Evolutionary conservation across 352 stramenopile species (phyloP), one percentile per base, ranked within the genome.

Genomic region (Globisporangium perplexum): DNA sequence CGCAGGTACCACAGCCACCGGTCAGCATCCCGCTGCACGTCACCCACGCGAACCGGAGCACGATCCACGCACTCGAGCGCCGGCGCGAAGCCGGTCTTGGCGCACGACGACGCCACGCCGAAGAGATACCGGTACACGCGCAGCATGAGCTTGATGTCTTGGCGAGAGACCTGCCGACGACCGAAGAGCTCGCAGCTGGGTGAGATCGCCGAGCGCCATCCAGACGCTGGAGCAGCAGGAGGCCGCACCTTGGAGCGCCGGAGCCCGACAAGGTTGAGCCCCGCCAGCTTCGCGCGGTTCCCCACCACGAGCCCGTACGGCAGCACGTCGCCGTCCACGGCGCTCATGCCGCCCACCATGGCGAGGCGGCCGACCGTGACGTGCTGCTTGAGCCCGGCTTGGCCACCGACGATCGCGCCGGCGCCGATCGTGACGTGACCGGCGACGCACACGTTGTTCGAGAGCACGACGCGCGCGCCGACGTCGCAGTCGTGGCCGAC

Each of bases 361-460:
- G 79, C 81, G 22, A 90, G 57, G 7, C 66, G 71, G 22, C 83
- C 83, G 3, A 93, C 65, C 23, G 72, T 79, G 35, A 90, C 72
- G 53, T 86, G 64, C 61, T 93, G 83, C 63, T 92, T 90, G 43
- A 93, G 60, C 0, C 83, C 81, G 24, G 86, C 81, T 50, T 90
- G 81, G 26, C 83, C 83, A 20, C 83, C 81, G 36, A 93, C 73
- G 54, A 92, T 85, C 11, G 83, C 81, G 49, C 74, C 75, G 51
- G 85, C 75, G 47, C 79, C 77, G 49, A 93, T 88, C 14, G 71
- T 63, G 1, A 93, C 83, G 57, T 93, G 83, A 26, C 83, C 83
- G 47, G 83, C 83, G 46, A 93, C 69, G 52, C 78, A 89, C 8
- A 88, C 82, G 52, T 90, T 88, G 60, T 93, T 93, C 23, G 78